These are phyloP conservation scores for Termitomyces sp. DNA, from an alignment of 768 basidiomycete genomes.

Conservation along the genomic window DNA sequence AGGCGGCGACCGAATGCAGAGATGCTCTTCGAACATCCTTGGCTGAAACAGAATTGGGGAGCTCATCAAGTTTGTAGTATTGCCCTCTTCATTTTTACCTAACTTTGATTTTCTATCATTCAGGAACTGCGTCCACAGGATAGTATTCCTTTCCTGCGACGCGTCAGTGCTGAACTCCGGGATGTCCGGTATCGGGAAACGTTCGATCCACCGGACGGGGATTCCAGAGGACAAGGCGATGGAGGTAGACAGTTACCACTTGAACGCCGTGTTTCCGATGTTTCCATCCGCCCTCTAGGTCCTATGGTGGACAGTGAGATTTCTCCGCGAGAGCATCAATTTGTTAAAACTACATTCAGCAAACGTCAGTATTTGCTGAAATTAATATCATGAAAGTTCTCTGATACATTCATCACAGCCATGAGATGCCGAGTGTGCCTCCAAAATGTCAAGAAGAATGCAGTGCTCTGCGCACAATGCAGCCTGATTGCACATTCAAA, in stretches of 20 bases:
- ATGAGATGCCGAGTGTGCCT: conserved; percentile 86
- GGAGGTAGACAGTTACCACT: conserved; percentile 31
- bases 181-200: conserved; percentile 57
- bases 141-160: conserved; percentile 91
- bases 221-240: conserved; percentile 25
- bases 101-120: not conserved
- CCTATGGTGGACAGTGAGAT: conserved; percentile 45
- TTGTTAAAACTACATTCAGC: conserved; percentile 90
- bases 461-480: conserved; percentile 85
- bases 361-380: conserved; percentile 61
- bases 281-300: conserved; percentile 26
- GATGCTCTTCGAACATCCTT: conserved; percentile 83
- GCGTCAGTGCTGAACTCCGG: conserved; percentile 83
- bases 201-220: conserved; percentile 37
- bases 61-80: conserved; percentile 67
- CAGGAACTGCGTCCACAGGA: conserved; percentile 88
- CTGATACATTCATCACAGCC: conserved; percentile 42
- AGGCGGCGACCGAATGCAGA: conserved; percentile 78
- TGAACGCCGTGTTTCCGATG: conserved; percentile 35
- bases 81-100: not conserved
- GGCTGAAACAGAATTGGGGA: conserved; percentile 82
- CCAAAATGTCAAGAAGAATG: conserved; percentile 76
- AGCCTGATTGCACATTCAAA: conserved; percentile 84
- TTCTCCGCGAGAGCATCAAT: conserved; percentile 70
- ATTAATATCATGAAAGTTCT: not conserved